Evolutionary conservation across 2,329 filamentous ascomycete species (phyloP).

Genomic region (Neoscytalidium dimidiatum): DNA sequence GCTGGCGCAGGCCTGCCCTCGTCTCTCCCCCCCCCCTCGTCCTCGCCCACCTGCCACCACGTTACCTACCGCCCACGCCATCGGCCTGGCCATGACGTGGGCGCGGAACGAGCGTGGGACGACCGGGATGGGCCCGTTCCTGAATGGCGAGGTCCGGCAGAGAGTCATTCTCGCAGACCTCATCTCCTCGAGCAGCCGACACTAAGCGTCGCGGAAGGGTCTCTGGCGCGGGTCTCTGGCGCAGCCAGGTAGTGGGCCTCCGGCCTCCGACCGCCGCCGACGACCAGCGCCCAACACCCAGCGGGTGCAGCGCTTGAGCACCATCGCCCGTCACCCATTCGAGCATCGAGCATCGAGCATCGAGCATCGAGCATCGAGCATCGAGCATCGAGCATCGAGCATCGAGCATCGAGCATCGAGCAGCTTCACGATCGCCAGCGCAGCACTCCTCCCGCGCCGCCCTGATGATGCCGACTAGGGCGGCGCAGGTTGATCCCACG

Average conservation of each 20-base stretch:
- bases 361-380: too few relatives aligned
- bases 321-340: too few relatives aligned
- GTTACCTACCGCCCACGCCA: background rate
- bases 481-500: background rate
- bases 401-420: too few relatives aligned
- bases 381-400: too few relatives aligned
- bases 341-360: too few relatives aligned
- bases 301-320: conserved; percentile 3
- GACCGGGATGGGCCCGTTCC: conserved; percentile 7
- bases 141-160: background rate
- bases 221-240: too few relatives aligned
- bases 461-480: background rate
- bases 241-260: too few relatives aligned
- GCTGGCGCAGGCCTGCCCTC: too few relatives aligned
- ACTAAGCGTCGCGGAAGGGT: too few relatives aligned
- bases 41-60: background rate
- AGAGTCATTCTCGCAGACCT: background rate
- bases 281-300: background rate
- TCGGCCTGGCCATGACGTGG: background rate
- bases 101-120: background rate
- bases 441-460: background rate
- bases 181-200: background rate
- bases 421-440: background rate
- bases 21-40: too few relatives aligned
- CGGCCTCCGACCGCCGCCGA: background rate